phyloP scores from a whole-genome alignment of 2,329 filamentous ascomycete genomes.

The Aspergillus flavus region DNA sequence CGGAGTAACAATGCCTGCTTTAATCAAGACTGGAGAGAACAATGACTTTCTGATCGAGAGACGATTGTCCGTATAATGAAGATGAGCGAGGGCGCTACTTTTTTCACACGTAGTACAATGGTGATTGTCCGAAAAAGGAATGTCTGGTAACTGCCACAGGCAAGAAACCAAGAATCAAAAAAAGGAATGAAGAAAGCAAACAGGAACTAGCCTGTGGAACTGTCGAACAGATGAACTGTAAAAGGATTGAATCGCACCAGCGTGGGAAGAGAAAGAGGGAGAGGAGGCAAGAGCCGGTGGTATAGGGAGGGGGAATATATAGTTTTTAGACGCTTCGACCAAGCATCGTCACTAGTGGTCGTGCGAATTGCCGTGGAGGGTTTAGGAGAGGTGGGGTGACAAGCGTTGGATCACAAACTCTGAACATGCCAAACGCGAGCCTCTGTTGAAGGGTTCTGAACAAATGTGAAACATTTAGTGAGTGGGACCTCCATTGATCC shows the following conservation, averaged over 20 bases:
- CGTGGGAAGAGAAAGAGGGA: conserved; percentile 23
- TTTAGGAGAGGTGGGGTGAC: conserved; percentile 3
- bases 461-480: neutral
- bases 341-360: neutral
- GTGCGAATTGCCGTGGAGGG: conserved; percentile 3
- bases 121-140: conserved; percentile 26
- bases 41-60: conserved; percentile 4
- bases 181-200: conserved; percentile 30
- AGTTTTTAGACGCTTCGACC: conserved; percentile 1
- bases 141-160: conserved; percentile 37
- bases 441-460: neutral
- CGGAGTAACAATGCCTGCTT: neutral
- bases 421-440: neutral
- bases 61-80: conserved; percentile 1
- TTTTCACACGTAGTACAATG: conserved; percentile 5
- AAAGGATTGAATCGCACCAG: conserved; percentile 29
- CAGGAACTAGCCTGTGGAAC: conserved; percentile 40
- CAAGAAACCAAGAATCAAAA: conserved; percentile 26
- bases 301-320: conserved; percentile 23
- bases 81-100: conserved; percentile 1
- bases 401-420: conserved; percentile 3
- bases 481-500: neutral
- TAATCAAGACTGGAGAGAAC: neutral
- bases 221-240: conserved; percentile 29
- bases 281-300: conserved; percentile 14